Evolutionary conservation across 495 filamentous ascomycete genomes (phyloP), one percentile per base, ranked within the genome.

Genomic region (Gamarada debralockiae): DNA sequence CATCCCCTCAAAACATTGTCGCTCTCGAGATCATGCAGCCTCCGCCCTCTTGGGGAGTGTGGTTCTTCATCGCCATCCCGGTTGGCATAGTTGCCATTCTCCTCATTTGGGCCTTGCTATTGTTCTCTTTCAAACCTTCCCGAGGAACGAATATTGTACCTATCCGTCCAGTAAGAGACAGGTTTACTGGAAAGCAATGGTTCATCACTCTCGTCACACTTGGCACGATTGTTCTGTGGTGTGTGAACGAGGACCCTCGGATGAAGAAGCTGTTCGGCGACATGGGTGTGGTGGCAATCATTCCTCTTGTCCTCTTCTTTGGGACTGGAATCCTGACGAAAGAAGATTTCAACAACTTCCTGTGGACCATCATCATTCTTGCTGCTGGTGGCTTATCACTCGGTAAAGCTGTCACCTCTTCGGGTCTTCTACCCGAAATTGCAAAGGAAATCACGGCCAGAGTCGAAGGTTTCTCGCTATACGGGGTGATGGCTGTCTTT

Each of bases 331-430:
- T 99, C 64, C 79, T 99, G 12, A 99, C 92, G 23, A 99, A 99
- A 67, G 93, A 97, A 70, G 93, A 99, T 67, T 99, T 99, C 65
- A 99, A 99, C 75, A 99, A 99, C 65, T 99, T 99, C 71, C 85
- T 97, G 27, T 99, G 93, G 93, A 99, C 93, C 22, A 97, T 99
- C 70, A 97, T 99, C 72, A 97, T 99, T 61, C 84, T 99, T 17
- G 93, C 93, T 0, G 93, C 95, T 14, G 93, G 93, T 36, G 93
- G 93, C 2, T 73, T 99, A 10, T 87, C 91, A 3, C 84, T 99
- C 1, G 93, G 93, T 36, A 97, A 96, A 68, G 89, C 95, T 0
- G 93, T 99, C 59, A 92, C 89, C 45, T 90, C 86, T 8, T 96
- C 91, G 0, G 93, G 93, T 0, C 73, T 99, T n/a, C 77, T 99